phyloP scores from a whole-genome alignment of 2,329 filamentous ascomycete species.

The Hymenoscyphus fructigenus region DNA sequence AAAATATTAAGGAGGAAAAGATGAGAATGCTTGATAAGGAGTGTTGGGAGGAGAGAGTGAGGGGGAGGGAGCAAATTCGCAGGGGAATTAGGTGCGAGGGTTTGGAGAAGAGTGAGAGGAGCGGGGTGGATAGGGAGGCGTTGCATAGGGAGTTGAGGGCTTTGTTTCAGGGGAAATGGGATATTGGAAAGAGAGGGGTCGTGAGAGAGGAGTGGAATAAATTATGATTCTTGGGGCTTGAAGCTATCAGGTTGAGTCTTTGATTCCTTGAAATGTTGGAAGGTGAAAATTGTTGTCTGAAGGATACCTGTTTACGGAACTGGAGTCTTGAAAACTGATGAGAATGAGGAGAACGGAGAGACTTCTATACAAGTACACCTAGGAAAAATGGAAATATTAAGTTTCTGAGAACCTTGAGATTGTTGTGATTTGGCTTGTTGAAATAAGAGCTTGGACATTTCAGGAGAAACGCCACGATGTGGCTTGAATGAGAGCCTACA shows the following conservation, averaged over 20 bases:
- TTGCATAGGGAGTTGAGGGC: constrained; percentile 27
- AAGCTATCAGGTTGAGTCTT: background rate
- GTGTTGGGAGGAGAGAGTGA: background rate
- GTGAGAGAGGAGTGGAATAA: background rate
- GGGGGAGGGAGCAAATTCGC: background rate
- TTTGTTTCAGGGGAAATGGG: constrained; percentile 26
- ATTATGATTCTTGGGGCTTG: background rate
- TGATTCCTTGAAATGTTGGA: background rate
- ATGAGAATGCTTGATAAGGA: constrained; percentile 1
- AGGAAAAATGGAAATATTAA: background rate
- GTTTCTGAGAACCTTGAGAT: no score
- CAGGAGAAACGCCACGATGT: no score
- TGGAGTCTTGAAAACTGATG: background rate
- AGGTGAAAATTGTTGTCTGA: background rate
- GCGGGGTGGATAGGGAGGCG: constrained; percentile 18
- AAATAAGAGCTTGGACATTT: no score
- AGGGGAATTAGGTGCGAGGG: background rate
- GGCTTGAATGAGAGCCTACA: no score
- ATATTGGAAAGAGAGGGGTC: background rate
- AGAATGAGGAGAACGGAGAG: background rate
- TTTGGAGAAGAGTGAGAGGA: constrained; percentile 3
- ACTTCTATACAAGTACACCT: background rate
- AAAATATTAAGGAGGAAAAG: background rate
- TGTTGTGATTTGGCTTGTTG: no score
- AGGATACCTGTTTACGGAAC: background rate